These are phyloP conservation scores for Thalassiosira ordinaria DNA, from an alignment of 352 stramenopile genomes.

Conservation along the genomic window DNA sequence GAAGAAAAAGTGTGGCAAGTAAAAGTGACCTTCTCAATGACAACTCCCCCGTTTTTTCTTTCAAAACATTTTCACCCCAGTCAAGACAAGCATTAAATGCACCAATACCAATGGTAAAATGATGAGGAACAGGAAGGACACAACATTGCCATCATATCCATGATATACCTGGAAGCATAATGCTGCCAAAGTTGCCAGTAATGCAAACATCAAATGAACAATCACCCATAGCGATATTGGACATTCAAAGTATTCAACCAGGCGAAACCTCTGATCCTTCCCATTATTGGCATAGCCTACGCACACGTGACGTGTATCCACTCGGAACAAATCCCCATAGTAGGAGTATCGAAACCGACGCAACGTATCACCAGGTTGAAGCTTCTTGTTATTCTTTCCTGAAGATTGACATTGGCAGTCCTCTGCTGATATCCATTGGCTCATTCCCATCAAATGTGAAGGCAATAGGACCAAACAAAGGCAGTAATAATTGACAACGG, in stretches of 20 bases:
- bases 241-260: slow-evolving; percentile 12
- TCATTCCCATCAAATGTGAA: slow-evolving; percentile 23
- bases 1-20: no score
- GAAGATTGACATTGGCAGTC: not conserved
- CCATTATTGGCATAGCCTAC: slow-evolving; percentile 6
- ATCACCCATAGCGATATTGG: slow-evolving; percentile 3
- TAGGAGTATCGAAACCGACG: slow-evolving; percentile 24
- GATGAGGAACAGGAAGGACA: not conserved
- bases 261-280: slow-evolving; percentile 2
- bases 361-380: not conserved
- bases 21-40: no score
- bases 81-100: not conserved
- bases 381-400: not conserved
- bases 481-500: slow-evolving; percentile 12
- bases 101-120: not conserved
- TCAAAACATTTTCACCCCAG: not conserved
- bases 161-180: slow-evolving; percentile 2
- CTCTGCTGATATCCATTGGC: slow-evolving; percentile 18
- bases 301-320: slow-evolving; percentile 7
- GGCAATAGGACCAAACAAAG: slow-evolving; percentile 19
- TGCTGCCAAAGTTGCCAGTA: not conserved
- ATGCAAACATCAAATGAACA: slow-evolving; percentile 3
- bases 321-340: not conserved
- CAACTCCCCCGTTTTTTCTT: no score
- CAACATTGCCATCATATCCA: not conserved